phyloP scores from a whole-genome alignment of 768 basidiomycete species.

The Polyporus arcularius region DNA sequence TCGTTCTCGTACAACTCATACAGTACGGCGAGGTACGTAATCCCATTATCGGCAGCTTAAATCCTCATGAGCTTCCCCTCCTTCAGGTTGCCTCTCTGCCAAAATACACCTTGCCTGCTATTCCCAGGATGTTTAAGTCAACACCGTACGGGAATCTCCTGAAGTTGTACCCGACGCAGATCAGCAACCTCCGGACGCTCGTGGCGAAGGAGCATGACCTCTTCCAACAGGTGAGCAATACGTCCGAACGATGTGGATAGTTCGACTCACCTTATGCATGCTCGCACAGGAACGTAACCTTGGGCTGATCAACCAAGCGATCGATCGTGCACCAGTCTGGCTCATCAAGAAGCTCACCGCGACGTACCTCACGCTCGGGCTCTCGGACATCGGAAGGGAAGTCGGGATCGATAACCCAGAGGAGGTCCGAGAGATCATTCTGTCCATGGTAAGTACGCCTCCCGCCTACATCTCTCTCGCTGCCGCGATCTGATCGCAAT shows the following conservation, averaged over 20 bases:
- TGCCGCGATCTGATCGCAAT: neutral
- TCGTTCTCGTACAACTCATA: conserved; percentile 77
- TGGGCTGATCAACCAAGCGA: conserved; percentile 67
- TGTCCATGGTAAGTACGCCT: conserved; percentile 72
- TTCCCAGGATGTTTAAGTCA: conserved; percentile 63
- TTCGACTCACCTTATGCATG: neutral
- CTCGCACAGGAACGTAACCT: conserved; percentile 62
- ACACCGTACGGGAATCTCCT: conserved; percentile 67
- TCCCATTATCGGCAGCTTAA: no score
- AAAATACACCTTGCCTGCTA: conserved; percentile 66
- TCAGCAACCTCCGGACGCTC: conserved; percentile 44
- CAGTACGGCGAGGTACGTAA: conserved; percentile 64
- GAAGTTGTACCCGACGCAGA: conserved; percentile 63
- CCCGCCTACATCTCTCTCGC: neutral
- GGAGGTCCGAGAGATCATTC: conserved; percentile 57
- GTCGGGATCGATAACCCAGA: conserved; percentile 53
- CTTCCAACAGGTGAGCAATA: conserved; percentile 51
- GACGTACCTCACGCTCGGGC: conserved; percentile 78
- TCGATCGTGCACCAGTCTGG: conserved; percentile 76
- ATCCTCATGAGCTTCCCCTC: no score
- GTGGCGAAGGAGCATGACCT: conserved; percentile 54
- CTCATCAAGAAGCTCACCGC: conserved; percentile 76
- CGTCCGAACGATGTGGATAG: neutral
- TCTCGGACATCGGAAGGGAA: conserved; percentile 67
- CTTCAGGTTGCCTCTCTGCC: conserved; percentile 52